Evolutionary conservation across 768 basidiomycete genomes (phyloP), one percentile per base, ranked within the genome.

Genomic region (Trametes coccinea): DNA sequence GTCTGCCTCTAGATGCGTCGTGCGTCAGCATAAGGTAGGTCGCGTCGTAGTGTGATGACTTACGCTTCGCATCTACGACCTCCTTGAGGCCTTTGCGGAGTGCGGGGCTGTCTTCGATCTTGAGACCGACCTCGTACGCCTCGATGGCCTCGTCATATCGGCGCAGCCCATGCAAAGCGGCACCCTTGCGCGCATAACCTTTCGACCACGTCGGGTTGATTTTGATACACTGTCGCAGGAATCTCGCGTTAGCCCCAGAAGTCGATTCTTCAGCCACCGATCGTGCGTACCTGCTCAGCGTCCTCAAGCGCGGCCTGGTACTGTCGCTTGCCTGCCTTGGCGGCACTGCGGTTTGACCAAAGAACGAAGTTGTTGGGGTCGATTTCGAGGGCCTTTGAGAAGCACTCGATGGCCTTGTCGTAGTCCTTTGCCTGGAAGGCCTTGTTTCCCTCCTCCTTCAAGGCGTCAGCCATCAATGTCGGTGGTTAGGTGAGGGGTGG

Each of bases 391-490:
- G 92, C 95, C 70, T 93, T 82, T 4, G 85, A 80, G 75, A 93
- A 93, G 50, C 90, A 77, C 70, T 89, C 83, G 79, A 92, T 91
- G 6, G 95, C 95, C 68, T 82, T 86, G 78, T 92, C 88, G 77
- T 92, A 97, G 69, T 97, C 85, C 73, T 94, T 97, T 57, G 92
- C 92, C 41, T 90, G 81, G 77, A 98, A 98, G 22, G 95, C 94
- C 71, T 95, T 94, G 82, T 98, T 98, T 70, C 95, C 95, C 71
- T 86, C 86, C 71, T 93, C 91, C 79, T 98, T 98, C 66, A 97
- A 80, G 61, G 85, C 77, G 72, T 76, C 71, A 31, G 68, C 72
- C 66, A 69, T 70, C 41, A 44, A 6, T 52, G 34, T 37, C 5
- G 34, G 34, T 11, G 34, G 34, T 40, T 17, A 45, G 53, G 48